Base-by-base conservation (phyloP, 164 flowering plant genomes). In the Dillenia turbinata region DNA sequence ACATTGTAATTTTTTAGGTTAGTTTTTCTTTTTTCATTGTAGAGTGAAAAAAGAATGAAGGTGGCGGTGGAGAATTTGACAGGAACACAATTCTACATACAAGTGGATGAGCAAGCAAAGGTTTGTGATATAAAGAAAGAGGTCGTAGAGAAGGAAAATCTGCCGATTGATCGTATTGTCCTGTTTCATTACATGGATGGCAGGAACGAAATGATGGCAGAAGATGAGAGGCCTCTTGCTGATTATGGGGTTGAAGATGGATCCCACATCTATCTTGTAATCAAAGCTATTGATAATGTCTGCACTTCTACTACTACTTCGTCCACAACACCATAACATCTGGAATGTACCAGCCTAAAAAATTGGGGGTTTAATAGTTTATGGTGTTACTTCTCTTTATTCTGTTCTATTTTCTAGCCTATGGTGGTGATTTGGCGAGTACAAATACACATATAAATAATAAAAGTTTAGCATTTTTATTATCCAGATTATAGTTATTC, bases 21-120 rank as follows among this genome's bases (percentile, higher is more conserved):
- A 24, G 3, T 2, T 2, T 26, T 2, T 19, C n/a, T 19, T 19
- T 19, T 19, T 19, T 19, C 22, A 19, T 19, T 26, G 5, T 26
- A 2, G 5, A 26, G 33, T 0, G 5, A 26, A 26, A 26, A 26
- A 26, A 26, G 5, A 26, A 82, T 84, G 84, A 80, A 47, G 65
- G 43, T 84, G 66, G 68, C 50, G 15, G 77, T 78, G 61, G 83
- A 84, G 69, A 74, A 74, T 61, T 15, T 82, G 62, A 82, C 89
- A 26, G 85, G 86, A 15, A 63, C 16, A 1, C 55, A 80, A 0
- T 80, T 82, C 71, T 67, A 68, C 56, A 55, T 82, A 13, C 56
- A 78, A 33, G 69, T 82, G 3, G 75, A 48, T 15, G 60, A 70
- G 2, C 75, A 78, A 54, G 79, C 83, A 0, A 80, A 77, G 0